Conservation (phyloP, 2,329 filamentous ascomycete genomes). For the Dactylella cylindrospora region DNA sequence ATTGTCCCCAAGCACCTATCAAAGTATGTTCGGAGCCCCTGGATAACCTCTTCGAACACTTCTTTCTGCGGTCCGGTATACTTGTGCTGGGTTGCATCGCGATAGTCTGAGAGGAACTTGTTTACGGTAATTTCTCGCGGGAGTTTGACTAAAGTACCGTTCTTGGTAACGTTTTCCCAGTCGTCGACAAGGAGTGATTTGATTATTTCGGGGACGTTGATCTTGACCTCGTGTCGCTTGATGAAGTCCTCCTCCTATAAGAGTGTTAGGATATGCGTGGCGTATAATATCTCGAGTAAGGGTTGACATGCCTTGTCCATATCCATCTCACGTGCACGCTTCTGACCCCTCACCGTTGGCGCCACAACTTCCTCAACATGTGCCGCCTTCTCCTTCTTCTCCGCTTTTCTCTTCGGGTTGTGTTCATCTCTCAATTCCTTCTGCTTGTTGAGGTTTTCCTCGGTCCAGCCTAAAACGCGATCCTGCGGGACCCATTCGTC, state of each 20-base stretch:
- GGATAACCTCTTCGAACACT: constrained; percentile 83
- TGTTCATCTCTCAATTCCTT: constrained; percentile 65
- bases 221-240: constrained; percentile 77
- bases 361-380: constrained; percentile 47
- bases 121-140: constrained; percentile 75
- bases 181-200: constrained; percentile 95
- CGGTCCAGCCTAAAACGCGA: constrained; percentile 87
- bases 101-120: constrained; percentile 78
- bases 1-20: constrained; percentile 85
- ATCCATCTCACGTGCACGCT: constrained; percentile 76
- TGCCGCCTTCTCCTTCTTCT: constrained; percentile 48
- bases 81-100: constrained; percentile 52
- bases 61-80: constrained; percentile 22
- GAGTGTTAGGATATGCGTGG: constrained; percentile 7
- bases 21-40: constrained; percentile 85
- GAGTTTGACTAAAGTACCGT: constrained; percentile 81
- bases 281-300: not conserved
- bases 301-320: constrained; percentile 68
- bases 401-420: constrained; percentile 49
- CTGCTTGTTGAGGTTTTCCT: constrained; percentile 67
- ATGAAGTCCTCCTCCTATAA: constrained; percentile 84
- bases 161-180: constrained; percentile 98
- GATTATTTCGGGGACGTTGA: constrained; percentile 82
- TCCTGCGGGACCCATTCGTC: constrained; percentile 97
- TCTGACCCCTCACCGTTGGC: constrained; percentile 61